These are phyloP conservation scores for Selaginella moellendorffii DNA, from an alignment of 75 land plant species.

Conservation along the genomic window DNA sequence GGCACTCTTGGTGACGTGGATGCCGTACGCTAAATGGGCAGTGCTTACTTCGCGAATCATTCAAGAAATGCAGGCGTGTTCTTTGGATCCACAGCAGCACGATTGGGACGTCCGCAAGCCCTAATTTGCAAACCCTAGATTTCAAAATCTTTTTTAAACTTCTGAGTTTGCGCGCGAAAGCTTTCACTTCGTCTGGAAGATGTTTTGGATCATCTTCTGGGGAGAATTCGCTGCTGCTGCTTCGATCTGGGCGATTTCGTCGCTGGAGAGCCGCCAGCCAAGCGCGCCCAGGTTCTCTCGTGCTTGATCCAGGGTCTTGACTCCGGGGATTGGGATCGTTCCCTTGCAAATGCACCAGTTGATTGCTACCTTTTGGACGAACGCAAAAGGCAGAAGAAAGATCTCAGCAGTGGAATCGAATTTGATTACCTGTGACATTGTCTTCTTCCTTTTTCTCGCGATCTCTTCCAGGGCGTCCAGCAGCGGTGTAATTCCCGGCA, in stretches of 20 bases:
- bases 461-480: constrained; percentile 37
- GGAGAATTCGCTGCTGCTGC: constrained; percentile 46
- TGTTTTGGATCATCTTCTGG: constrained; percentile 68
- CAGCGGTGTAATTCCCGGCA: constrained; percentile 70
- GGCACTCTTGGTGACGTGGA: too few species aligned
- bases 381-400: not conserved
- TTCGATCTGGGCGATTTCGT: constrained; percentile 54
- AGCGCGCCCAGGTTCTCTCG: constrained; percentile 80
- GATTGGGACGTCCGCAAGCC: too few species aligned
- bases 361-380: constrained; percentile 58
- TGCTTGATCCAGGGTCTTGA: constrained; percentile 62
- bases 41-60: too few species aligned
- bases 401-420: not conserved
- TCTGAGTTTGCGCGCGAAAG: too few species aligned
- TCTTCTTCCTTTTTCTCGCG: constrained; percentile 52
- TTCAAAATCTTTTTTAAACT: too few species aligned
- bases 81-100: too few species aligned
- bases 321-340: constrained; percentile 85
- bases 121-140: too few species aligned
- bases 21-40: too few species aligned
- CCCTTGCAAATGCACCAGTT: constrained; percentile 97
- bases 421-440: constrained; percentile 53
- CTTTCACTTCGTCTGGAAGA: constrained; percentile 92
- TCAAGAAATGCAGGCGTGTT: too few species aligned
- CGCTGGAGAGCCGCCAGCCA: constrained; percentile 58